Evolutionary conservation across 129 eudicot genomes (phyloP).

Genomic region (sunflower (Helianthus annuus)): HanXRQr2.0-SUNRISE NC_035444.2:2718085-2718584

Average conservation of each 20-base stretch:
- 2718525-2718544: conserved; percentile 67
- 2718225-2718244: conserved; percentile 91
- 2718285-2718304: conserved; percentile 67
- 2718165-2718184: conserved; percentile 79
- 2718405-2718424: conserved; percentile 17
- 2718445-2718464: background rate
- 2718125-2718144: conserved; percentile 80
- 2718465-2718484: background rate
- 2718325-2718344: conserved; percentile 53
- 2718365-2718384: conserved; percentile 96
- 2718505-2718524: conserved; percentile 43
- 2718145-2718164: conserved; percentile 73
- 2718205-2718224: conserved; percentile 68
- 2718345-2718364: conserved; percentile 64
- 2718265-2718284: conserved; percentile 71
- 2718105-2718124: conserved; percentile 86
- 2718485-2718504: background rate
- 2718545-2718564: conserved; percentile 97
- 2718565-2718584: conserved; percentile 24
- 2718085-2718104: conserved; percentile 92
- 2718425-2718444: background rate
- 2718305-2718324: conserved; percentile 68
- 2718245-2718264: conserved; percentile 79
- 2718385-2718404: conserved; percentile 43
- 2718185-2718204: conserved; percentile 65